Base-by-base conservation (phyloP, 176 grass and related monocot genomes). In the Dactylis glomerata region DNA sequence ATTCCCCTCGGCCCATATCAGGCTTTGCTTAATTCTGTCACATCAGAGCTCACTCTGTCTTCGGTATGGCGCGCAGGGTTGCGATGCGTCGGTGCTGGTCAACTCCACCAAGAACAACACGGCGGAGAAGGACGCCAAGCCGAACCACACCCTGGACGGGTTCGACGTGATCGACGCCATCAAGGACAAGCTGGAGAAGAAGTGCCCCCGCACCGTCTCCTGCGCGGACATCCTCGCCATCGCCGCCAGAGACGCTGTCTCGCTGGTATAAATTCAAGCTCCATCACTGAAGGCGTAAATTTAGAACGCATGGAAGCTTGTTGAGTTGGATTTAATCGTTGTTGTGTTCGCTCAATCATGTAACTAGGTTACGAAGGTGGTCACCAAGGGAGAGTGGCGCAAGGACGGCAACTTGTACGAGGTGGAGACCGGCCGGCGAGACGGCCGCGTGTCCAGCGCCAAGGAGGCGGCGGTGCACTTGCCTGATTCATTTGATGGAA, bases 201-300 rank as follows among this genome's bases (percentile, higher is more conserved):
- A 70, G 10, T 89, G 87, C 63, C 66, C 81, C 1, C 79, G 10
- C 13, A 66, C 40, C 28, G 90, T 90, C 49, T 97, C 94, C 28
- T 97, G 94, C 45, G 90, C 94, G 24, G 94, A 97, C 79, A 87
- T 97, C 86, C 87, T 83, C 42, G 88, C 88, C 74, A 52, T 86
- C 26, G 83, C 84, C 7, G 88, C 88, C 31, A 91, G 89, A 40
- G 89, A 91, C 68, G 89, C 84, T 7, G 85, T 91, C 68, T 91
- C 89, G 3, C 76, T 91, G 81, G 87, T 85, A 30, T 2, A 19
- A 10, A 64, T 4, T 22, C 5, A 63, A 27, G 0, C 36, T 74
- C 71, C 1, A 6, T 42, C 8, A 42, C 8, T 7, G 41, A 42
- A 10, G 0, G 41, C 41, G 41, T 42, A 42, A 9, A 42, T 74